A percentile compares a stretch with the other conserved stretches of the same genome.
Conservation (phyloP, 148 eudicot genomes). For the Rhododendron simsii region DNA sequence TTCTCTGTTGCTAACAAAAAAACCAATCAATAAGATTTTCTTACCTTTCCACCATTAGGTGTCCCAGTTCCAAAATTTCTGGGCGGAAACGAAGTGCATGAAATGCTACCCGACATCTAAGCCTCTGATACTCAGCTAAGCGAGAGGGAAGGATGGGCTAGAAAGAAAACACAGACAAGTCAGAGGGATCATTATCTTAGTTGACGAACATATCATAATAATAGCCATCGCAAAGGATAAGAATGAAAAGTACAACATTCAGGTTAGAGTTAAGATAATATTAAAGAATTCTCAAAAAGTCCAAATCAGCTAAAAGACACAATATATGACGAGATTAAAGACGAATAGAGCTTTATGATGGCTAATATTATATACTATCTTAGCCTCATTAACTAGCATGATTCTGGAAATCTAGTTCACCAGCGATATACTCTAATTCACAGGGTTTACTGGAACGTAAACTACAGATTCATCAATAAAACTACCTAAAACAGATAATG, state of each 20-base stretch:
- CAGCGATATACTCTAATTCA: not conserved
- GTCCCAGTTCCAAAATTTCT: conserved; percentile 68
- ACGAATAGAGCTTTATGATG: not conserved
- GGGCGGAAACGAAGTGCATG: conserved; percentile 85
- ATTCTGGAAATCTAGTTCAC: not conserved
- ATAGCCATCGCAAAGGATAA: conserved; percentile 19
- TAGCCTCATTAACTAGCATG: not conserved
- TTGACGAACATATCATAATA: not conserved
- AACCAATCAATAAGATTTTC: not conserved
- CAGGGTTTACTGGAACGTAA: not conserved
- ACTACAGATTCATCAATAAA: not conserved
- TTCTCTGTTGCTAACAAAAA: not conserved
- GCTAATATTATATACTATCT: not conserved
- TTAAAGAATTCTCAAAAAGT: not conserved
- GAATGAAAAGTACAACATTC: not conserved
- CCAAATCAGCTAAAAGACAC: not conserved
- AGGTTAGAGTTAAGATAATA: not conserved
- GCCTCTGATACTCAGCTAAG: conserved; percentile 87
- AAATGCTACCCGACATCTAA: conserved; percentile 95
- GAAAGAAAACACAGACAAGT: conserved; percentile 12
- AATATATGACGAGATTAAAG: not conserved
- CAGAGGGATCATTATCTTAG: not conserved
- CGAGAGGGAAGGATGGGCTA: conserved; percentile 72
- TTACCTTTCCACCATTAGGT: conserved; percentile 72
- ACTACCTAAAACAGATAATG: not conserved